These are phyloP conservation scores for Jaltomata sinuosa DNA, from an alignment of 257 asterid species.

Conservation along the genomic window DNA sequence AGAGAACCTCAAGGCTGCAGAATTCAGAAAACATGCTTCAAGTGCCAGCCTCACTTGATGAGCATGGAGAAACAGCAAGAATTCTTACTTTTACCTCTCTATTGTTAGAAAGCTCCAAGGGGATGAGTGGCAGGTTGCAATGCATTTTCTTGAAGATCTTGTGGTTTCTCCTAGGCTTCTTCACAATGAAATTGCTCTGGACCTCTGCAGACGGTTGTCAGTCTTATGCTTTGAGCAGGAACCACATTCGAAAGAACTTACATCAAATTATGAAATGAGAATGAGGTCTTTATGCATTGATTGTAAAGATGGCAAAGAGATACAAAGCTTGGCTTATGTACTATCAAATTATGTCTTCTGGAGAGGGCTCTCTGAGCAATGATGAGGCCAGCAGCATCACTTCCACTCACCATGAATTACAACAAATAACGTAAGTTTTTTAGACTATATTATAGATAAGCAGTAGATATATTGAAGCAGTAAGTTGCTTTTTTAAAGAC, in stretches of 20 bases:
- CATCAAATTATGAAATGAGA: constrained; percentile 6
- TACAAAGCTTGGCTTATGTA: constrained; percentile 83
- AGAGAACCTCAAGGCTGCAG: constrained; percentile 25
- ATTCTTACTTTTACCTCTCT: constrained; percentile 64
- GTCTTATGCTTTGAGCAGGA: constrained; percentile 18
- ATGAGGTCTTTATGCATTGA: constrained; percentile 23
- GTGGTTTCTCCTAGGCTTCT: constrained; percentile 45
- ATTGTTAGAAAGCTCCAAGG: constrained; percentile 34
- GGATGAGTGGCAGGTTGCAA: constrained; percentile 61
- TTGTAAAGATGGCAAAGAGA: constrained; percentile 51
- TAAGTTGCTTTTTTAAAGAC: too few species aligned
- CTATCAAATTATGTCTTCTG: constrained; percentile 61
- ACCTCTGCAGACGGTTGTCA: constrained; percentile 31
- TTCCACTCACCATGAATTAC: constrained; percentile 14
- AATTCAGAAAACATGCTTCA: constrained; percentile 77
- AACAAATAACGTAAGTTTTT: constrained; percentile 23
- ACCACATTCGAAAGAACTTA: too few species aligned
- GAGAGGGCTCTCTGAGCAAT: constrained; percentile 10
- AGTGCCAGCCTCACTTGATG: constrained; percentile 70
- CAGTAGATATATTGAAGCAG: neutral
- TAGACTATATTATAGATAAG: neutral
- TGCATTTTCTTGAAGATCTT: constrained; percentile 78
- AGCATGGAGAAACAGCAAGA: constrained; percentile 51
- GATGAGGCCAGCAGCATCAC: neutral
- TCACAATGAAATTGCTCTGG: constrained; percentile 47